Evolutionary conservation across 2,329 filamentous ascomycete species (phyloP).

Genomic region (Lachnellula occidentalis): DNA sequence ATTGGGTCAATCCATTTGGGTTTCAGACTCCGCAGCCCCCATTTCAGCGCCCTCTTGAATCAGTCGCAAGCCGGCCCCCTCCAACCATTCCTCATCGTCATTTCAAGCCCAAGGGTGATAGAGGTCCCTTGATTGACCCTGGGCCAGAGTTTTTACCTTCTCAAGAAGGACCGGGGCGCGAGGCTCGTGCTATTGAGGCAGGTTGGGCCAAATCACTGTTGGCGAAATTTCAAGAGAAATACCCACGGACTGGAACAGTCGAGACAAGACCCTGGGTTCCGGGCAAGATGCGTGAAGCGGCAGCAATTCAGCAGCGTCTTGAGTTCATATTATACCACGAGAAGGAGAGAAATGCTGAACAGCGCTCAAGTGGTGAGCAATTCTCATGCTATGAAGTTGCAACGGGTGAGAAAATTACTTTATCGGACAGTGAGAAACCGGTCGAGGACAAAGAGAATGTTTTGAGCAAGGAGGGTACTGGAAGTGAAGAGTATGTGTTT

Average conservation of each 20-base stretch:
- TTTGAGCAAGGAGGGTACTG: neutral
- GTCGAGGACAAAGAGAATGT: neutral
- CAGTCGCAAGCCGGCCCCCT: neutral
- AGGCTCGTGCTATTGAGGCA: conserved; percentile 18
- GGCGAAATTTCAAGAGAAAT: conserved; percentile 25
- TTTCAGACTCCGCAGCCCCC: neutral
- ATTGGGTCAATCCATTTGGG: conserved; percentile 4
- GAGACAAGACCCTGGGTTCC: conserved; percentile 7
- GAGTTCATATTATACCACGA: conserved; percentile 22
- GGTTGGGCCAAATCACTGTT: conserved; percentile 22
- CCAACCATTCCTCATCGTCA: neutral
- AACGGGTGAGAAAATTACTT: neutral
- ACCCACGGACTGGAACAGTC: conserved; percentile 28
- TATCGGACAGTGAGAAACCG: neutral
- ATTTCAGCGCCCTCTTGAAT: neutral
- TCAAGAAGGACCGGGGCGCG: conserved; percentile 20
- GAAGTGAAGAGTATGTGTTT: neutral
- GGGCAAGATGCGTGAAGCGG: conserved; percentile 11
- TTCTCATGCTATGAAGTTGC: neutral
- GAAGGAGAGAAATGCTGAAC: conserved; percentile 19
- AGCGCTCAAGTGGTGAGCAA: neutral
- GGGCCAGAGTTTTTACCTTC: neutral
- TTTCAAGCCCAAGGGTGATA: neutral
- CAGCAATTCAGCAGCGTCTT: conserved; percentile 25
- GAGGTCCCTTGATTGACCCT: conserved; percentile 5